A percentile compares a stretch with the other conserved stretches of the same genome.
Evolutionary conservation across 768 basidiomycete genomes (phyloP).

Genomic region (Heimioporus sp.): DNA sequence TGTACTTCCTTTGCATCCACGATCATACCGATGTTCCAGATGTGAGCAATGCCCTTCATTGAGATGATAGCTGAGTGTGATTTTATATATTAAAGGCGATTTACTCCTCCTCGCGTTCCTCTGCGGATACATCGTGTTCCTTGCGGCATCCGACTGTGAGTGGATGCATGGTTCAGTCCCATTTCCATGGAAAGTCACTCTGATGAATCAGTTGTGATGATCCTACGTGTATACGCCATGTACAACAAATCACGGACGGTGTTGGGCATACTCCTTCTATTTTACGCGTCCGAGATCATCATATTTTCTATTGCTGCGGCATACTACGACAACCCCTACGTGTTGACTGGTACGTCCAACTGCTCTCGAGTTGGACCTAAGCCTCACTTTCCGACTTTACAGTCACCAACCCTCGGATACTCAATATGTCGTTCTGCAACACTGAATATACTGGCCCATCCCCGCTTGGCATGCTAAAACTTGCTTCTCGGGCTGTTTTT

Average conservation of each 20-base stretch:
- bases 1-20: neutral
- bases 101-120: neutral
- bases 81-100: slow-evolving; percentile 7
- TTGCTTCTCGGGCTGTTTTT: slow-evolving; percentile 11
- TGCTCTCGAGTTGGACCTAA: neutral
- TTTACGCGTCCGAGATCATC: slow-evolving; percentile 8
- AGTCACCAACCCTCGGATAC: slow-evolving; percentile 11
- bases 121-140: slow-evolving; percentile 10
- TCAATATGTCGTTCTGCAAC: slow-evolving; percentile 15
- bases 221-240: slow-evolving; percentile 25
- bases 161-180: neutral
- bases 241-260: slow-evolving; percentile 14
- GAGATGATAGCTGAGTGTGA: neutral
- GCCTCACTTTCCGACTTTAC: neutral
- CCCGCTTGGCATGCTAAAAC: slow-evolving; percentile 8
- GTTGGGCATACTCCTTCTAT: slow-evolving; percentile 11
- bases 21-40: slow-evolving; percentile 1
- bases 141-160: slow-evolving; percentile 19
- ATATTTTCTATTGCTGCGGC: neutral
- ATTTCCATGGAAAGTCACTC: neutral
- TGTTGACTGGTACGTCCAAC: slow-evolving; percentile 8
- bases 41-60: slow-evolving; percentile 6
- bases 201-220: slow-evolving; percentile 17
- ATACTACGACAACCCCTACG: slow-evolving; percentile 4
- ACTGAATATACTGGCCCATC: neutral